Evolutionary conservation across 257 asterid genomes (phyloP).

Genomic region (Solanum raphanifolium): DNA sequence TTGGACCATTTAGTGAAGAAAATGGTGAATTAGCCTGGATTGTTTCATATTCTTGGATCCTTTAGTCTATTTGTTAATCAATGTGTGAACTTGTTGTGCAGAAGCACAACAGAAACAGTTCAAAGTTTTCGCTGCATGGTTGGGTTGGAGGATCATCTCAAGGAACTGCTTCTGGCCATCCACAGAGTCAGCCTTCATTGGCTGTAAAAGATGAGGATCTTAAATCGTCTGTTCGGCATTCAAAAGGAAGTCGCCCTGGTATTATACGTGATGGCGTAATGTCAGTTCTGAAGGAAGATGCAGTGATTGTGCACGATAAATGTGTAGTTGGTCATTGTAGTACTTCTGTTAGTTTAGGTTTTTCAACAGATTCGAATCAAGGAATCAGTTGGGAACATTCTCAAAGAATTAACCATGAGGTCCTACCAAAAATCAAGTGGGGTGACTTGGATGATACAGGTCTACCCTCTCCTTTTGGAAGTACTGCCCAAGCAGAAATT

Average conservation of each 20-base stretch:
- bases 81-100: conserved; percentile 23
- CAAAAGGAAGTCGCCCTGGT: conserved; percentile 21
- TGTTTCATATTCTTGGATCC: neutral
- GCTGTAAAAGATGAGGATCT: conserved; percentile 18
- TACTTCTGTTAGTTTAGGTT: conserved; percentile 19
- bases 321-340: conserved; percentile 38
- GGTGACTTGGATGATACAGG: conserved; percentile 88
- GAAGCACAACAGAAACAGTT: conserved; percentile 80
- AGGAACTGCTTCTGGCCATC: conserved; percentile 32
- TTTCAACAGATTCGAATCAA: conserved; percentile 9
- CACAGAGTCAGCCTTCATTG: conserved; percentile 18
- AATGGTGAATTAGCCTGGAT: neutral
- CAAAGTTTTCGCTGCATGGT: conserved; percentile 57
- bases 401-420: conserved; percentile 15
- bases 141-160: conserved; percentile 55
- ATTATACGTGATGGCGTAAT: conserved; percentile 10
- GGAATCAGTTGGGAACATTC: conserved; percentile 23
- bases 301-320: conserved; percentile 21
- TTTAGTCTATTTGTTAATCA: neutral
- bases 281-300: conserved; percentile 26
- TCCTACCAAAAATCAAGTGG: conserved; percentile 75
- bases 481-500: conserved; percentile 30
- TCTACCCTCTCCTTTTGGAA: conserved; percentile 41
- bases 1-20: neutral
- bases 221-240: conserved; percentile 19